These are phyloP conservation scores for Kurtzmaniella fragi DNA, from an alignment of 805 yeast species.

Conservation along the genomic window DNA sequence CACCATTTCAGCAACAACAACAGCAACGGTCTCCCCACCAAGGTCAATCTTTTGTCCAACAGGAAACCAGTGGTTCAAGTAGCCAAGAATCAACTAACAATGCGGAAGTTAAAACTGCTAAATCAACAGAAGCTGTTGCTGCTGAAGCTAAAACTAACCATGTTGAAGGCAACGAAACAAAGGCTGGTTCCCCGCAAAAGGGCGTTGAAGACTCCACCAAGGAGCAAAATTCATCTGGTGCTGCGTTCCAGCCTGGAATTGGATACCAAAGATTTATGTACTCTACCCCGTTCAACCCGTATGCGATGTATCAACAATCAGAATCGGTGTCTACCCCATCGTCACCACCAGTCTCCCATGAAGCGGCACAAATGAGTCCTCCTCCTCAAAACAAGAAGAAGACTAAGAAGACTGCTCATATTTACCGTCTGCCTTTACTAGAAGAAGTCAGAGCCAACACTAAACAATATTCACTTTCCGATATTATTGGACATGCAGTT, in stretches of 20 bases:
- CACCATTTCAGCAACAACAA: slow-evolving; percentile 2
- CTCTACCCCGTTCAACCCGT: slow-evolving; percentile 45
- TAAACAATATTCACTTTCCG: slow-evolving; percentile 58
- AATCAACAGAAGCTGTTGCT: background rate
- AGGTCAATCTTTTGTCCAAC: background rate
- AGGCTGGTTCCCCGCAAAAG: background rate
- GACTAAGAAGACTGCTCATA: slow-evolving; percentile 32
- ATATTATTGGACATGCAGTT: slow-evolving; percentile 78
- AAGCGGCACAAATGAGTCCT: background rate
- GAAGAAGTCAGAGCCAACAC: slow-evolving; percentile 80
- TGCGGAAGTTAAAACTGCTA: background rate
- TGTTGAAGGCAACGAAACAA: background rate
- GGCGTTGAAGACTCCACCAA: background rate
- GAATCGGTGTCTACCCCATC: slow-evolving; percentile 15
- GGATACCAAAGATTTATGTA: slow-evolving; percentile 36
- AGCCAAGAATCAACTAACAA: background rate
- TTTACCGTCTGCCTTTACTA: slow-evolving; percentile 70
- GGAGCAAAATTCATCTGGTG: background rate
- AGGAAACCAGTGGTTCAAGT: background rate
- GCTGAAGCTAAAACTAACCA: background rate
- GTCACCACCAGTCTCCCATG: slow-evolving; percentile 10
- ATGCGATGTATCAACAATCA: slow-evolving; percentile 29
- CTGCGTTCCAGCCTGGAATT: slow-evolving; percentile 1
- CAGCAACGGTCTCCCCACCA: slow-evolving; percentile 17
- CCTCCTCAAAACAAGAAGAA: slow-evolving; percentile 3